phyloP scores from a whole-genome alignment of 176 grass and related monocot species.

The Pharus latifolius region DNA sequence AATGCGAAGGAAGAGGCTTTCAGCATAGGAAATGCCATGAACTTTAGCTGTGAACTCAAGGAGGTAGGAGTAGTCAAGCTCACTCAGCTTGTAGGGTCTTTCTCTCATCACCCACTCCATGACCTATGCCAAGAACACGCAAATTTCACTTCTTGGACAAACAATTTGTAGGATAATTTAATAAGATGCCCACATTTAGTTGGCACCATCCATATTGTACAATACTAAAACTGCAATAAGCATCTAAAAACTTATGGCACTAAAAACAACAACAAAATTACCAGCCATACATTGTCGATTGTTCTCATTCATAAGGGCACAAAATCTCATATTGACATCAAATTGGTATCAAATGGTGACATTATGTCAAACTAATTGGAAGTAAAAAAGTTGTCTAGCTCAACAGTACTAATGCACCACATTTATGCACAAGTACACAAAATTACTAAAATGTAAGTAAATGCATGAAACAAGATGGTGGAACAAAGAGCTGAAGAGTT shows the following conservation, averaged over 20 bases:
- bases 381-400: too few relatives aligned
- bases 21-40: conserved; percentile 66
- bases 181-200: not conserved
- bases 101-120: conserved; percentile 98
- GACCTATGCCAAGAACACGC: conserved; percentile 32
- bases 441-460: not conserved
- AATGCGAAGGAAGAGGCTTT: conserved; percentile 73
- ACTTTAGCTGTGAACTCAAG: conserved; percentile 89
- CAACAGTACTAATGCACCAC: too few relatives aligned
- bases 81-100: conserved; percentile 81
- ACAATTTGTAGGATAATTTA: not conserved
- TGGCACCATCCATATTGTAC: not conserved
- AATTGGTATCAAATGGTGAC: too few relatives aligned
- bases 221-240: not conserved
- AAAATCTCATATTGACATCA: too few relatives aligned
- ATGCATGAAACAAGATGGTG: not conserved
- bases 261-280: not conserved
- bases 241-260: not conserved
- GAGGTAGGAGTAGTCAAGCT: conserved; percentile 86
- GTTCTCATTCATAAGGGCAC: not conserved
- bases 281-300: not conserved
- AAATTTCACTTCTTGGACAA: not conserved
- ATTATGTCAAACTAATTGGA: too few relatives aligned
- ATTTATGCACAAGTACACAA: not conserved
- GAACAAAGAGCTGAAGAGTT: not conserved